Base-by-base conservation (phyloP, 2,329 filamentous ascomycete species). In the Penicillium sp. region DNA sequence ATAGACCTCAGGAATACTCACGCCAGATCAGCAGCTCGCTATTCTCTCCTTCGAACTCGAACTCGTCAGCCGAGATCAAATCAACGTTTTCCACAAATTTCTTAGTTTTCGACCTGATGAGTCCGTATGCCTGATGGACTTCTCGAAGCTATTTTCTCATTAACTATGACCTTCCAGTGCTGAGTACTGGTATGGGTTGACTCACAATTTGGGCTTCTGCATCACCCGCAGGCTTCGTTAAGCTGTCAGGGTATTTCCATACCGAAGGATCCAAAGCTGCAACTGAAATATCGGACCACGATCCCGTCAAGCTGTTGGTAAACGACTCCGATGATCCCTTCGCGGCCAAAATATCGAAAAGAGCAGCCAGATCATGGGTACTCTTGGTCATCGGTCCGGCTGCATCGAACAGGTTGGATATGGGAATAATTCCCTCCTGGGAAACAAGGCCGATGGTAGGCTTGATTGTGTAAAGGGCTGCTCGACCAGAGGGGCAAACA, bases 381-480 rank as follows among this genome's bases (percentile, higher is more conserved):
- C 44, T 51, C 45, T 58, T 58, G 24, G 55, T 51, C 55, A 58
- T 58, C 1, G 55, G 52, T 32, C 55, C 55, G 10, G 50, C 52
- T 8, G 52, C 23, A 32, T 58, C 55, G 20, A 51, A 55, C 2
- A 33, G 46, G 40, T 21, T 44, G 10, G 47, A 51, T 3, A 71
- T 57, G 1, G 68, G 67, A 24, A 70, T 58, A 26, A 69, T 62
- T 7, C 68, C 68, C 26, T 61, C 55, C 24, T 52, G 51, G 10
- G 65, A 61, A n/a, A 71, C 63, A 21, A 64, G 41, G 1, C 67
- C 65, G 9, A 65, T 51, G 3, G 68, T 67, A 3, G 66, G 65
- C 34, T 70, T 71, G 34, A 72, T 67, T 15, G 62, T 66, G 54
- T 70, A 71, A 13, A 72, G 49, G 12, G 59, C 67, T 18, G 68